phyloP scores from a whole-genome alignment of 164 flowering plant species.

The Magnolia kwangsiensis region DNA sequence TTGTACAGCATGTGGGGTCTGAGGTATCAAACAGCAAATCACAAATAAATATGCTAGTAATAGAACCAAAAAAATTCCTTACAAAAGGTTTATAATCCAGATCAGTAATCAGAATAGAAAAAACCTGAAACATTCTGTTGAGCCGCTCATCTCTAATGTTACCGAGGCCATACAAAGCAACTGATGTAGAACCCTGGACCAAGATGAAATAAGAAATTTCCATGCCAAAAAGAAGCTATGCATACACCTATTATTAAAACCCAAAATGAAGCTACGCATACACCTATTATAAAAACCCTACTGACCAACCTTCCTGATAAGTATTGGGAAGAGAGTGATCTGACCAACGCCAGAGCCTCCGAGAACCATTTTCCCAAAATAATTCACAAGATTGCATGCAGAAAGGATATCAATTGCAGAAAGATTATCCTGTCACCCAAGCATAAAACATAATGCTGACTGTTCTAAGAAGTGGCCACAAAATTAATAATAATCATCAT shows the following conservation, averaged over 20 bases:
- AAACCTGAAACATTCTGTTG: constrained; percentile 98
- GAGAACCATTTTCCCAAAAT: constrained; percentile 96
- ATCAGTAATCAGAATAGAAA: constrained; percentile 3
- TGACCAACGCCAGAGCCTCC: constrained; percentile 99
- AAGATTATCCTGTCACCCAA: constrained; percentile 77
- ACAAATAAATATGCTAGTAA: background rate
- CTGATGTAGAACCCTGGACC: constrained; percentile 85
- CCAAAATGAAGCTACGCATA: background rate
- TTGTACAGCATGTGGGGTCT: constrained; percentile 99
- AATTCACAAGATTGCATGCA: constrained; percentile 95
- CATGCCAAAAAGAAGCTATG: background rate
- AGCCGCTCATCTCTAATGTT: constrained; percentile 97
- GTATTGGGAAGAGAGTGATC: constrained; percentile 84
- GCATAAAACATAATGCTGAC: constrained; percentile 11
- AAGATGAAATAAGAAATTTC: constrained; percentile 6
- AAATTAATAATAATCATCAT: too few relatives aligned
- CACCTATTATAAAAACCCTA: background rate
- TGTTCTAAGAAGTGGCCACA: background rate
- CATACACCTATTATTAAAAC: background rate
- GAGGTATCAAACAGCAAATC: constrained; percentile 14
- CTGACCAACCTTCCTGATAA: constrained; percentile 75
- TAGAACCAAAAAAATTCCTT: background rate
- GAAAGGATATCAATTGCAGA: constrained; percentile 97
- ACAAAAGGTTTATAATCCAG: background rate
- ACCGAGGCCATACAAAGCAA: constrained; percentile 96